Base-by-base conservation (phyloP, 164 flowering plant species). In the Dillenia turbinata region DNA sequence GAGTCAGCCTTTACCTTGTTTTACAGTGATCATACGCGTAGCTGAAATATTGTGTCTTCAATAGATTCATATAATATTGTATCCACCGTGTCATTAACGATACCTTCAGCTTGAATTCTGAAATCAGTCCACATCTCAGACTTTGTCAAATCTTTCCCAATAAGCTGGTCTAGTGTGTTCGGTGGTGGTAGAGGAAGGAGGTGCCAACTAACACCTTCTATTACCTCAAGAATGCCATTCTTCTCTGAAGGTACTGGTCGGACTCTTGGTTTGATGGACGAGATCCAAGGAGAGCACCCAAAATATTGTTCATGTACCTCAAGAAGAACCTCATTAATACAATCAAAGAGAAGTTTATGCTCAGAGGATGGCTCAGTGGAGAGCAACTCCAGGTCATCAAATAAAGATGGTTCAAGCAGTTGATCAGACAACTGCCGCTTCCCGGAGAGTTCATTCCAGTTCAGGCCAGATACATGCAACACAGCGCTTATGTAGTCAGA, bases 321-420 rank as follows among this genome's bases (percentile, higher is more conserved):
- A 49, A 69, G 10, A 11, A 91, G 92, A 72, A 85, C 84, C 68
- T 94, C 92, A 66, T 88, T 83, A 22, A 82, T 67, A 50, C 85
- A 82, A 59, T 94, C 96, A 62, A 89, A 89, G 52, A 94, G 81
- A 45, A 86, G 81, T 69, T 84, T 78, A 59, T 74, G 75, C 58
- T 85, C 86, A 60, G 58, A 62, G 56, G 75, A 70, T 61, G 77
- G 77, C 62, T 74, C 79, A 68, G 75, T 70, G 10, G 85, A 65
- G 33, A 73, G 75, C 56, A 77, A 68, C 49, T 78, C 86, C 3
- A 84, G 80, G 68, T 85, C 84, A 56, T 76, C 77, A 54, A 77
- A 63, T 69, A 89, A 66, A 15, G 82, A 71, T 14, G 77, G 81
- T 50, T 88, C 81, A 17, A 91, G 80, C 56, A 81, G 78, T 46